Evolutionary conservation across 23 red algal genomes (phyloP), one percentile per base, ranked within the genome.

Genomic region (Cyanidiococcus yangmingshanensis): DNA sequence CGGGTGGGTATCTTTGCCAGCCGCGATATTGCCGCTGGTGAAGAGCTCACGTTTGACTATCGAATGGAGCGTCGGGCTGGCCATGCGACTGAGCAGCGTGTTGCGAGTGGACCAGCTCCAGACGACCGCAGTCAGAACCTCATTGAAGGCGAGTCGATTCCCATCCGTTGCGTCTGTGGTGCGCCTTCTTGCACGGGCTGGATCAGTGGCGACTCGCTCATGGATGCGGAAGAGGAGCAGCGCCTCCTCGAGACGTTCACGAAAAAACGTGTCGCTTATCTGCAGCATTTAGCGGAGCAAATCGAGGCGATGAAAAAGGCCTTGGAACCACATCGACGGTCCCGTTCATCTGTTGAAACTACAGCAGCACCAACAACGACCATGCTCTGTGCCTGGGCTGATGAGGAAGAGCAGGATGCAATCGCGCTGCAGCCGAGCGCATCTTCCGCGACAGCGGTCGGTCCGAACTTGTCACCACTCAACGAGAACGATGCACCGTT

Each of bases 31-130:
- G 59, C 57, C 17, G 85, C 88, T 57, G 87, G 87, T 37, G 86
- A 89, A 26, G 92, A 96, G 68, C 51, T 96, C 17, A 90, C 88
- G 17, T 96, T 96, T 41, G 92, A 96, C 39, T 96, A 96, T 75
- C 78, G 84, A 15, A 87, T 86, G 32, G 80, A 90, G 40, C 40
- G 82, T 39, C 40, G 78, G 37, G 83, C 50, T 3, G 37, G 32
- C 37, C 75, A 35, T 3, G 76, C 76, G 3, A 76, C 76, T 59
- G 37, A 35, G 1, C 45, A 54, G 45, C 45, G 45, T 7, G 45
- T 54, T 15, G 7, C 45, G 21, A 7, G 12, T 7, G 12, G 45
- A 15, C n/a, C n/a, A n/a, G n/a, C n/a, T n/a, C n/a, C n/a, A n/a
- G n/a, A n/a, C n/a, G n/a, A n/a, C n/a, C 45, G 45, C 45, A 21